These are phyloP conservation scores for Solanum boliviense DNA, from an alignment of 257 asterid species.

Conservation along the genomic window DNA sequence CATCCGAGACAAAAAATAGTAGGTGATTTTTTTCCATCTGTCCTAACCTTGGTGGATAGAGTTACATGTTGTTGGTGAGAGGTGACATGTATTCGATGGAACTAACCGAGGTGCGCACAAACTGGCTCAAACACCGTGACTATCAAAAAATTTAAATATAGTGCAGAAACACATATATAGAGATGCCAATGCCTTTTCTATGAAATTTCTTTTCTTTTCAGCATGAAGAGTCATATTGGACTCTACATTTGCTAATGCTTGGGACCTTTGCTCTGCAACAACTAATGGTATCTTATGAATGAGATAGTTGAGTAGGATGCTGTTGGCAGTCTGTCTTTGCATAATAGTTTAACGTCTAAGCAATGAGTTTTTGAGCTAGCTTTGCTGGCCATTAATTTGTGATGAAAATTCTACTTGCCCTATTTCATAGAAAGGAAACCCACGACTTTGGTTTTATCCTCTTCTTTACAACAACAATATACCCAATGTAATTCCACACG, in stretches of 20 bases:
- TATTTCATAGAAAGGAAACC: background rate
- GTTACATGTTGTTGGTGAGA: background rate
- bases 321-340: background rate
- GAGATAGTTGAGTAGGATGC: background rate
- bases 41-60: background rate
- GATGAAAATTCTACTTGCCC: background rate
- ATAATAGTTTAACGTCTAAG: background rate
- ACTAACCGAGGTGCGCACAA: background rate
- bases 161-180: background rate
- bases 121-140: background rate
- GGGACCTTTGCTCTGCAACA: background rate
- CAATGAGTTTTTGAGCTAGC: background rate
- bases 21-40: background rate
- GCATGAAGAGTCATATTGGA: background rate
- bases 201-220: background rate
- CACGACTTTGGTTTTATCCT: background rate
- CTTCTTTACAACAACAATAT: background rate
- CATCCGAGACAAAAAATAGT: background rate
- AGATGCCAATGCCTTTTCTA: background rate
- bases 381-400: background rate
- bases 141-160: background rate
- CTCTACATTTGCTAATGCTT: background rate
- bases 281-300: background rate
- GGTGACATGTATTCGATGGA: background rate
- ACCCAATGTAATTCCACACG: background rate